A percentile compares a stretch with the other conserved stretches of the same genome.
phyloP scores from a whole-genome alignment of 306 rosid species.

The Begonia fuchsioides region DNA sequence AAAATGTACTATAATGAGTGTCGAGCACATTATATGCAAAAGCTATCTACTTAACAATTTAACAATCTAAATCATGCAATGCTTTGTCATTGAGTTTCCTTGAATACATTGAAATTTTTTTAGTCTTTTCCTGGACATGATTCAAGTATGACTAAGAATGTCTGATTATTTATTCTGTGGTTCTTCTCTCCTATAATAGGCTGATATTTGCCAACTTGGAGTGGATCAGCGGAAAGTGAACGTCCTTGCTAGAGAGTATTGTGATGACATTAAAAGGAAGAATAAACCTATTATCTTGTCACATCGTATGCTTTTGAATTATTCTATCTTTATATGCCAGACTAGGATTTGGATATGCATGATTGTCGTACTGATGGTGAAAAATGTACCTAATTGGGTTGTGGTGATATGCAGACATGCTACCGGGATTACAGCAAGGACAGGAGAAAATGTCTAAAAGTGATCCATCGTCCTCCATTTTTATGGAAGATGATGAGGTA shows the following conservation, averaged over 20 bases:
- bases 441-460: slow-evolving; percentile 92
- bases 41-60: too few relatives aligned
- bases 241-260: slow-evolving; percentile 78
- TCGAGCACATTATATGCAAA: too few relatives aligned
- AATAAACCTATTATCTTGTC: slow-evolving; percentile 83
- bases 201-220: slow-evolving; percentile 93
- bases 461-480: slow-evolving; percentile 61
- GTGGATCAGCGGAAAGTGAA: slow-evolving; percentile 90
- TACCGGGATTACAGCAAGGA: slow-evolving; percentile 75
- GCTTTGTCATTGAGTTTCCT: too few relatives aligned
- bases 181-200: slow-evolving; percentile 27
- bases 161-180: not conserved
- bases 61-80: too few relatives aligned
- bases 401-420: slow-evolving; percentile 52
- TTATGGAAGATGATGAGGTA: slow-evolving; percentile 96
- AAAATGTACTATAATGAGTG: too few relatives aligned
- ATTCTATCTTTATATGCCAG: slow-evolving; percentile 1
- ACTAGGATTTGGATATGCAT: not conserved
- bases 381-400: not conserved
- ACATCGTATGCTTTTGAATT: slow-evolving; percentile 41
- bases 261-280: slow-evolving; percentile 76
- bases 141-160: too few relatives aligned
- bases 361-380: not conserved
- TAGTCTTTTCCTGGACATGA: too few relatives aligned
- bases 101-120: too few relatives aligned